These are phyloP conservation scores for Aspergillus glaucus DNA, from an alignment of 2,329 filamentous ascomycete species.

Conservation along the genomic window DNA sequence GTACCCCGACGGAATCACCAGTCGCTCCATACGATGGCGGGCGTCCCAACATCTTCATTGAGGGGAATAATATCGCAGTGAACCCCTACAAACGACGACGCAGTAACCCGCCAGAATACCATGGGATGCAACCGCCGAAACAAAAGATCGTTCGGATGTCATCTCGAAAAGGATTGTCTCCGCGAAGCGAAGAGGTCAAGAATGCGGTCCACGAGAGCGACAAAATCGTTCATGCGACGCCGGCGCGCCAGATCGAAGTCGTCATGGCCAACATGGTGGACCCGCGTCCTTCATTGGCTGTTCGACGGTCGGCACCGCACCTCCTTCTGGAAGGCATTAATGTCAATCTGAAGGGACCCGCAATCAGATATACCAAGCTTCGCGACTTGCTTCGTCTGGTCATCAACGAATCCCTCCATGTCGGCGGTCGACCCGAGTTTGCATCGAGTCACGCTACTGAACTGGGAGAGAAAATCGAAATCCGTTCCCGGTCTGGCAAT, in stretches of 20 bases:
- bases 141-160: slow-evolving; percentile 28
- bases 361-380: slow-evolving; percentile 39
- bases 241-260: slow-evolving; percentile 31
- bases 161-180: slow-evolving; percentile 30
- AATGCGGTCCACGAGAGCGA: slow-evolving; percentile 39
- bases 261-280: slow-evolving; percentile 35
- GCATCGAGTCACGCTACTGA: slow-evolving; percentile 39
- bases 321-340: slow-evolving; percentile 31
- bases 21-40: slow-evolving; percentile 21
- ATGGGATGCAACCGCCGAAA: slow-evolving; percentile 28
- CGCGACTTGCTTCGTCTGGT: slow-evolving; percentile 41
- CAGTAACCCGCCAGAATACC: slow-evolving; percentile 34
- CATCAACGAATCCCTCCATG: slow-evolving; percentile 43
- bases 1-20: slow-evolving; percentile 15
- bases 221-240: slow-evolving; percentile 32
- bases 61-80: slow-evolving; percentile 38
- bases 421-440: slow-evolving; percentile 44
- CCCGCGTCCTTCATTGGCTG: slow-evolving; percentile 28
- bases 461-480: slow-evolving; percentile 41
- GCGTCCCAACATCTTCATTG: slow-evolving; percentile 36
- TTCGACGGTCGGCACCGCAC: slow-evolving; percentile 31
- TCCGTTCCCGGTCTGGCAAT: slow-evolving; percentile 39
- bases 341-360: slow-evolving; percentile 27
- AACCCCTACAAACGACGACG: slow-evolving; percentile 42
- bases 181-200: slow-evolving; percentile 35